Conservation (phyloP, 768 basidiomycete species). For the Termitomyces sp. region DNA sequence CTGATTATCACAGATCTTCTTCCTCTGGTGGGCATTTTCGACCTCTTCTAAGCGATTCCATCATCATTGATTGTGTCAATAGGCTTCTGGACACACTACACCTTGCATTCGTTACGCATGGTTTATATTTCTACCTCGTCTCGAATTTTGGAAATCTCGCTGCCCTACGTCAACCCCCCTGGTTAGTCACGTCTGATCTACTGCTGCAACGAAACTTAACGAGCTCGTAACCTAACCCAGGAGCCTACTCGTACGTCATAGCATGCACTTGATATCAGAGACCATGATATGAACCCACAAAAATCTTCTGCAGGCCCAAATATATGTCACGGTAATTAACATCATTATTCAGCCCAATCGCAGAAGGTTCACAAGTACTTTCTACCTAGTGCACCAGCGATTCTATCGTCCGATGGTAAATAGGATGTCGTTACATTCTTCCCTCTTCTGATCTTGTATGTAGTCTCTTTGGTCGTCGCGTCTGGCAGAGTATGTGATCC, state of each 20-base stretch:
- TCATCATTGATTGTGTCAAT: background rate
- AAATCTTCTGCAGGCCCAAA: slow-evolving; percentile 1
- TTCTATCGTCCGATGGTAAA: slow-evolving; percentile 27
- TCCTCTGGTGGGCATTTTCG: slow-evolving; percentile 4
- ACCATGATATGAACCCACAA: background rate
- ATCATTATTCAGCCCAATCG: background rate
- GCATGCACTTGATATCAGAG: background rate
- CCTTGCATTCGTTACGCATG: slow-evolving; percentile 6
- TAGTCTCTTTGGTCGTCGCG: slow-evolving; percentile 25
- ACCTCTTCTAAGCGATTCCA: background rate
- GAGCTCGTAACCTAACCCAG: background rate
- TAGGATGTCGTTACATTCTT: background rate
- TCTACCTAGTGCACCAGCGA: slow-evolving; percentile 20
- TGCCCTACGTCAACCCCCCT: background rate
- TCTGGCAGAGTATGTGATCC: slow-evolving; percentile 21
- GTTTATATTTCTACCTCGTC: slow-evolving; percentile 7
- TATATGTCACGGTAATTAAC: slow-evolving; percentile 10
- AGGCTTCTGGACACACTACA: slow-evolving; percentile 10
- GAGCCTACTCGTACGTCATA: slow-evolving; percentile 12
- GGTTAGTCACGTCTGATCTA: background rate
- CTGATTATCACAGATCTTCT: slow-evolving; percentile 1
- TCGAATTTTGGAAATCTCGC: slow-evolving; percentile 8
- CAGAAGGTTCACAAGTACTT: background rate
- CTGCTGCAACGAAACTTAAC: background rate
- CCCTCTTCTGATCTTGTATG: background rate